Evolutionary conservation across 306 rosid species (phyloP).

Genomic region (Castanea crenata): DNA sequence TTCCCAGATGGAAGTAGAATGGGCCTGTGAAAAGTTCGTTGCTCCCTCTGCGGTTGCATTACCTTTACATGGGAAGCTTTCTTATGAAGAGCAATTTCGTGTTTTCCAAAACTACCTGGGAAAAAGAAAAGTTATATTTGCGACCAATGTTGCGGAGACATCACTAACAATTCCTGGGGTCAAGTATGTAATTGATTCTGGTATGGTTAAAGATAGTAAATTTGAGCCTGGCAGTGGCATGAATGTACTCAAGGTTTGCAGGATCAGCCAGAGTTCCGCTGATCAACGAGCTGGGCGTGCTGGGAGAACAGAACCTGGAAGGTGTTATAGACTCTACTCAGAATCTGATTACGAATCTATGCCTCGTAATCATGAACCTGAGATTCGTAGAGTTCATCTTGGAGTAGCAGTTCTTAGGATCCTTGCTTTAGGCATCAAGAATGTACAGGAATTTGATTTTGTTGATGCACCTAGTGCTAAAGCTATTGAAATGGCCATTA

Average conservation of each 20-base stretch:
- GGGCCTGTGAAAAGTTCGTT: slow-evolving; percentile 76
- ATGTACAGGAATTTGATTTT: slow-evolving; percentile 74
- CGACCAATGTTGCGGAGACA: slow-evolving; percentile 95
- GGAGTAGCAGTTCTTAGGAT: slow-evolving; percentile 91
- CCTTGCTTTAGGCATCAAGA: slow-evolving; percentile 78
- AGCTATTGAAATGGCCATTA: slow-evolving; percentile 77
- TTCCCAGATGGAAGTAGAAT: slow-evolving; percentile 95
- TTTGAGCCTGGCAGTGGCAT: slow-evolving; percentile 87
- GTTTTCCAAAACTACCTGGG: slow-evolving; percentile 71
- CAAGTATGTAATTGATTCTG: slow-evolving; percentile 86
- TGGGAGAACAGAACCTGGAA: slow-evolving; percentile 92
- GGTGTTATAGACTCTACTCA: slow-evolving; percentile 85
- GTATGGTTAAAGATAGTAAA: slow-evolving; percentile 76
- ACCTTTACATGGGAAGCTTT: slow-evolving; percentile 87
- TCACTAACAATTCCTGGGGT: slow-evolving; percentile 97
- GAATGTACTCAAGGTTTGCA: slow-evolving; percentile 85
- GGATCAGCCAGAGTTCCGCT: slow-evolving; percentile 92
- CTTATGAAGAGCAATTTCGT: slow-evolving; percentile 67
- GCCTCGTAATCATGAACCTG: slow-evolving; percentile 86
- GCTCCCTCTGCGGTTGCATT: slow-evolving; percentile 61
- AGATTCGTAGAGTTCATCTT: slow-evolving; percentile 94
- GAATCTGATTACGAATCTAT: slow-evolving; percentile 65
- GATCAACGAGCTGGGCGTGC: slow-evolving; percentile 96
- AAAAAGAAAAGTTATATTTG: slow-evolving; percentile 78
- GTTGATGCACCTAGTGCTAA: slow-evolving; percentile 85